Base-by-base conservation (phyloP, 2,329 filamentous ascomycete species). In the Taxawa tesnikishii region DNA sequence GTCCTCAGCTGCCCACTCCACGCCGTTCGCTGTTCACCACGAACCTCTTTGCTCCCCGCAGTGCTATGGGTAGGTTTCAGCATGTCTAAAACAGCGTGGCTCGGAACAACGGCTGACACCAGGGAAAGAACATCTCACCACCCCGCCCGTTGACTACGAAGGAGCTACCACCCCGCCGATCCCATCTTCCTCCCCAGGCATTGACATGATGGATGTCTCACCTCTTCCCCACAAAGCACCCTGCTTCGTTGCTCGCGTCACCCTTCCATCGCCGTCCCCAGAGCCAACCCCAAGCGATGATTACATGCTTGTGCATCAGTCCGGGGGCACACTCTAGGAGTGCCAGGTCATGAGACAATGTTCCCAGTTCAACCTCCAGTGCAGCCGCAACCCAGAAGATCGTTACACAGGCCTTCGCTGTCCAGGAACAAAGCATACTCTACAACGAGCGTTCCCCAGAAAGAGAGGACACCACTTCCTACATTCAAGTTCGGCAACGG, bases 191-290 rank as follows among this genome's bases (percentile, higher is more conserved):
- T 93, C 88, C 27, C 85, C 87, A 5, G 74, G 73, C 34, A 70
- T 70, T 21, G 85, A 94, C 54, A 67, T 75, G 34, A 94, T 96
- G 84, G 87, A 94, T 50, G 77, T 94, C 56, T 94, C 88, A 27
- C 88, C 90, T 24, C 62, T 96, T 25, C 87, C 85, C 38, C 84
- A 94, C 64, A 94, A 94, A 64, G 65, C 70, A 17, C 70, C 80
- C 9, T 67, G 58, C 55, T 62, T 67, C 41, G 51, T 63, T 28
- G 55, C 67, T 17, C 68, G 79, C 43, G 65, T 82, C 40, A 75
- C 79, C 42, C 58, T 83, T 33, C 70, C 74, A 17, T 87, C 83
- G 17, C 83, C 84, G 2, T 80, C 79, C 2, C 79, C 79, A 6
- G 67, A 70, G 26, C 47, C 54, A 17, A 67, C 62, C 3, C 54